Conservation (phyloP, 768 basidiomycete genomes). For the Hemileccinum rubropunctum region DNA sequence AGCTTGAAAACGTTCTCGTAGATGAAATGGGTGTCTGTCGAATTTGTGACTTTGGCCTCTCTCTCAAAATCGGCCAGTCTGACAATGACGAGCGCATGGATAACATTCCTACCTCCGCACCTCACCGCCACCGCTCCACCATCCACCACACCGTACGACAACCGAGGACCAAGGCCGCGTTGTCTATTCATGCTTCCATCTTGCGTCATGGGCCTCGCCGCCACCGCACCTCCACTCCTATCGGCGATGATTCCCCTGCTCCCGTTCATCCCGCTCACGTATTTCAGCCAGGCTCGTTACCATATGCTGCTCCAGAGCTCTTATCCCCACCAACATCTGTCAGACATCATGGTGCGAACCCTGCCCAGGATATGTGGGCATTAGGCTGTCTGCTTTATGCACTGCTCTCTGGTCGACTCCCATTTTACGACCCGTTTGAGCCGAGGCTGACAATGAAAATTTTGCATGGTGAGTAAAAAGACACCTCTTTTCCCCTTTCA, state of each 20-base stretch:
- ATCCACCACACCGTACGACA: constrained; percentile 26
- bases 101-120: neutral
- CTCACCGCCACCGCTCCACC: constrained; percentile 28
- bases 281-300: constrained; percentile 81
- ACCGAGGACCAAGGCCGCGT: constrained; percentile 24
- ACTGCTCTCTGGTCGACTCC: constrained; percentile 79
- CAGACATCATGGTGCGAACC: constrained; percentile 35
- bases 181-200: constrained; percentile 14
- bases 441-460: constrained; percentile 92
- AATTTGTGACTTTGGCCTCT: constrained; percentile 83
- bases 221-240: constrained; percentile 46
- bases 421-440: constrained; percentile 88
- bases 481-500: neutral
- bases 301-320: constrained; percentile 89
- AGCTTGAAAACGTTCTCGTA: constrained; percentile 94
- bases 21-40: constrained; percentile 87
- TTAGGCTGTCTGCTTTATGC: constrained; percentile 87
- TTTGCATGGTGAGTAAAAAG: constrained; percentile 60
- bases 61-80: constrained; percentile 57
- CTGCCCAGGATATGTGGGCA: constrained; percentile 95
- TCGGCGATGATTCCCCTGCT: constrained; percentile 30
- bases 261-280: constrained; percentile 33
- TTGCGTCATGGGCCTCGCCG: constrained; percentile 41
- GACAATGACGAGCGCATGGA: constrained; percentile 35
- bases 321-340: constrained; percentile 58